These are phyloP conservation scores for Cercospora sesami DNA, from an alignment of 2,329 filamentous ascomycete genomes.

Conservation along the genomic window DNA sequence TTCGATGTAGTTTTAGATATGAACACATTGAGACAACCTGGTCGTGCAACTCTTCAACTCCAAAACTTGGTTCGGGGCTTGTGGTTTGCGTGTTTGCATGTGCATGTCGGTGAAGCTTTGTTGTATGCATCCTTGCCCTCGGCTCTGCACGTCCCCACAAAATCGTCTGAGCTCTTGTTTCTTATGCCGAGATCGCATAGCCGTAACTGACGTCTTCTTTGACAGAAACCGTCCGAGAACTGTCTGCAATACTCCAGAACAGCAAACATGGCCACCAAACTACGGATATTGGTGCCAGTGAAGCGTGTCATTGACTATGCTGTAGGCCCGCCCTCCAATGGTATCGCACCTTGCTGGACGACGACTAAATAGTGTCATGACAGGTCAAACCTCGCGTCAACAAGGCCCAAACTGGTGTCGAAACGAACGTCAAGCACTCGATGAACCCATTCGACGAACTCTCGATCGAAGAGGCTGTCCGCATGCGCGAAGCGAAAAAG, in stretches of 20 bases:
- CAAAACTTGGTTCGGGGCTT: neutral
- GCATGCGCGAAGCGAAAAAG: constrained; percentile 75
- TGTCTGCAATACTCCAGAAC: neutral
- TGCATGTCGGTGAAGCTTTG: constrained; percentile 1
- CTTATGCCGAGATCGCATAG: constrained; percentile 16
- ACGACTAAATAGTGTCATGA: constrained; percentile 5
- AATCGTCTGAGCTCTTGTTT: constrained; percentile 7
- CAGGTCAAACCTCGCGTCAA: constrained; percentile 71
- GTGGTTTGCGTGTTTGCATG: neutral
- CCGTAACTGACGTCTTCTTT: constrained; percentile 20
- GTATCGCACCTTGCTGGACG: neutral
- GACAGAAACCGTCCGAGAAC: neutral
- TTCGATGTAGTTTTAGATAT: constrained; percentile 32
- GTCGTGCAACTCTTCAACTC: neutral
- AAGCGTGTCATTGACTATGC: constrained; percentile 62
- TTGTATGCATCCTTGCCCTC: constrained; percentile 9
- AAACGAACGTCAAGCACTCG: constrained; percentile 92
- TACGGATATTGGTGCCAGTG: constrained; percentile 57
- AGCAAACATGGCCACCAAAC: constrained; percentile 44
- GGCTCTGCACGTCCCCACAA: constrained; percentile 11
- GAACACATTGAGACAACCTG: constrained; percentile 19
- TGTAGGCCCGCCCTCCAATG: constrained; percentile 41
- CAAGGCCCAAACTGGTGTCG: constrained; percentile 77
- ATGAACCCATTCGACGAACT: constrained; percentile 99
- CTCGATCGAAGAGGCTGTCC: constrained; percentile 92